These are phyloP conservation scores for Pichia cephalocereana DNA, from an alignment of 805 yeast genomes.

Conservation along the genomic window DNA sequence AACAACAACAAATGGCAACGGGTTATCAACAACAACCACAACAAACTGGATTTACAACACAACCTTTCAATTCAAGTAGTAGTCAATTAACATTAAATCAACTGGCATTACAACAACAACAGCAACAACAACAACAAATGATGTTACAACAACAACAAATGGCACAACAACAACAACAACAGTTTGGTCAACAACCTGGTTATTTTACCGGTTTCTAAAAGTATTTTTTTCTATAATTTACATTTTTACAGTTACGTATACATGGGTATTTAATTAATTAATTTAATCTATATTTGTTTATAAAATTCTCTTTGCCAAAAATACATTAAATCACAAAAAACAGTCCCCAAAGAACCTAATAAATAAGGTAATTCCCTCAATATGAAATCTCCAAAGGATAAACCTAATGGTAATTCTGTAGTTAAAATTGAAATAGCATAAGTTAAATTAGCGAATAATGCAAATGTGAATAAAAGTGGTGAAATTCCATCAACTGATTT, in stretches of 20 bases:
- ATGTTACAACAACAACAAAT: constrained; percentile 8
- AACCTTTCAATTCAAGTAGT: background rate
- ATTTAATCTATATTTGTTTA: background rate
- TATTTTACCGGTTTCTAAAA: constrained; percentile 17
- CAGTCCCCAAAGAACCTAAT: constrained; percentile 79
- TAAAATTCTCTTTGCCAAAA: constrained; percentile 45
- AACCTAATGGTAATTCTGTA: constrained; percentile 42
- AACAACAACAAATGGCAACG: constrained; percentile 14
- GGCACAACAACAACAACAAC: constrained; percentile 14
- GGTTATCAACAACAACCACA: constrained; percentile 4
- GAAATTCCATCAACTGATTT: constrained; percentile 85
- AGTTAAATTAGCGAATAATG: constrained; percentile 67
- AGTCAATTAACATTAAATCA: constrained; percentile 3
- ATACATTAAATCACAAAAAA: constrained; percentile 63
- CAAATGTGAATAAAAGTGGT: constrained; percentile 68
- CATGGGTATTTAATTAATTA: constrained; percentile 2
- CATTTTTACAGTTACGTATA: too few relatives aligned
- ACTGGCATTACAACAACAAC: constrained; percentile 8
- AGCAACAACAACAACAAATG: constrained; percentile 12
- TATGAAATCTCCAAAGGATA: constrained; percentile 39
- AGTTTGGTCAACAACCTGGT: constrained; percentile 7
- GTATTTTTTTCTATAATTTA: background rate
- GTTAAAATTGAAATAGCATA: constrained; percentile 69
- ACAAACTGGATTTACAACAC: constrained; percentile 2
- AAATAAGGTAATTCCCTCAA: constrained; percentile 71